phyloP scores from a whole-genome alignment of 2,329 filamentous ascomycete species.

The Elsinoe batatas region DNA sequence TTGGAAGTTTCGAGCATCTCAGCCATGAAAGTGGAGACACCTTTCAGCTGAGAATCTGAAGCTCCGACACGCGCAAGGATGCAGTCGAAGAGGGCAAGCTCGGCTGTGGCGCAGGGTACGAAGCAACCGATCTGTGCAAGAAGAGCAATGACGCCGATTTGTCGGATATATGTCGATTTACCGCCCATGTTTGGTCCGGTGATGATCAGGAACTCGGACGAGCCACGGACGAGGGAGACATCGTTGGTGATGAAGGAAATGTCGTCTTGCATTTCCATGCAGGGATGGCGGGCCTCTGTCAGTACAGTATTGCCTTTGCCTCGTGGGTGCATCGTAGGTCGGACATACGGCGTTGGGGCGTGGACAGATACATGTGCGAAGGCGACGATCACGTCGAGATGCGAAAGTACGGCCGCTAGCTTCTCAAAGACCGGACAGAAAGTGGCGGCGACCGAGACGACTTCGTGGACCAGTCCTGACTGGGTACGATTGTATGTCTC shows the following conservation, averaged over 20 bases:
- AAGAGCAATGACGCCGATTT: conserved; percentile 90
- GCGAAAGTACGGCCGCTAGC: conserved; percentile 76
- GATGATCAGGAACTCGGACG: conserved; percentile 88
- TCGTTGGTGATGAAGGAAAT: conserved; percentile 98
- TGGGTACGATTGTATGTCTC: conserved; percentile 94
- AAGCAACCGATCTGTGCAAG: conserved; percentile 98
- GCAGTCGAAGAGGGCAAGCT: conserved; percentile 91
- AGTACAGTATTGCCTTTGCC: conserved; percentile 81
- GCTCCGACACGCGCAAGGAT: conserved; percentile 94
- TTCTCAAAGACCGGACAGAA: conserved; percentile 90
- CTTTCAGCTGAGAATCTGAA: conserved; percentile 92
- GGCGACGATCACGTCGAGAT: conserved; percentile 89
- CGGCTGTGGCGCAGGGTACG: conserved; percentile 81
- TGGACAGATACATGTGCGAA: conserved; percentile 90
- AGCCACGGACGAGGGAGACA: conserved; percentile 65
- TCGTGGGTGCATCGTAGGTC: conserved; percentile 80
- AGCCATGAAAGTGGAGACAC: conserved; percentile 98
- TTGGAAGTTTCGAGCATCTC: conserved; percentile 99
- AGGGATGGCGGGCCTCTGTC: conserved; percentile 90
- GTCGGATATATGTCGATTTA: conserved; percentile 96
- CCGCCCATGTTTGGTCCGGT: conserved; percentile 99
- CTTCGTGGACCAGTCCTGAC: conserved; percentile 79
- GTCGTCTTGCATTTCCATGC: conserved; percentile 97
- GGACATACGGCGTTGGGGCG: conserved; percentile 81
- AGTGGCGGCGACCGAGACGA: conserved; percentile 84